These are phyloP conservation scores for Nidularia sp. DNA, from an alignment of 768 basidiomycete species.

Conservation along the genomic window DNA sequence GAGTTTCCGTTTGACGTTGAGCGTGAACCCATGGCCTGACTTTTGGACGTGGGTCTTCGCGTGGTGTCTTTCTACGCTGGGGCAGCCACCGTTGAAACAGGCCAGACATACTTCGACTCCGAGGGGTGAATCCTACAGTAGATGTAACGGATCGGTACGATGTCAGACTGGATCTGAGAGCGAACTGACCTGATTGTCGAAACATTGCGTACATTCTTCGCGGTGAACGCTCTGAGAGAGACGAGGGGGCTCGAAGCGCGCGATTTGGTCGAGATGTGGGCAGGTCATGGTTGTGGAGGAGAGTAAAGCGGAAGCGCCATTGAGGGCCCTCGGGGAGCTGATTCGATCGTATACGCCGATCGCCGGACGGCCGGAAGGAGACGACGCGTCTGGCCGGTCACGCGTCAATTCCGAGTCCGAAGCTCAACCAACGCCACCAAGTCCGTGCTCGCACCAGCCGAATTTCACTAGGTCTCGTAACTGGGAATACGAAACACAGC, in stretches of 20 bases:
- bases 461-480: too few species aligned
- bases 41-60: constrained; percentile 68
- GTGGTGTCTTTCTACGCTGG: constrained; percentile 60
- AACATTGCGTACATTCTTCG: constrained; percentile 97
- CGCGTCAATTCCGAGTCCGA: too few species aligned
- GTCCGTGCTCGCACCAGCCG: too few species aligned
- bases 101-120: constrained; percentile 87
- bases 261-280: constrained; percentile 46
- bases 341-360: too few species aligned
- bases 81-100: constrained; percentile 95
- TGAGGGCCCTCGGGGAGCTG: too few species aligned
- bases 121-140: constrained; percentile 54
- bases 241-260: constrained; percentile 48
- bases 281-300: neutral
- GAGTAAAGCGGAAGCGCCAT: too few species aligned
- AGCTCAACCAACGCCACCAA: too few species aligned
- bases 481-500: too few species aligned
- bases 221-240: constrained; percentile 75
- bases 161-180: neutral
- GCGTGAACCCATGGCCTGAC: constrained; percentile 68
- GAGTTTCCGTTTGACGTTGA: constrained; percentile 74
- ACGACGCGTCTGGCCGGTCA: too few species aligned
- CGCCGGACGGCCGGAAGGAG: too few species aligned
- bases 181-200: constrained; percentile 77
- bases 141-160: neutral